Evolutionary conservation across 805 yeast species (phyloP).

Genomic region (Cyberlindnera euphorbiiphila): DNA sequence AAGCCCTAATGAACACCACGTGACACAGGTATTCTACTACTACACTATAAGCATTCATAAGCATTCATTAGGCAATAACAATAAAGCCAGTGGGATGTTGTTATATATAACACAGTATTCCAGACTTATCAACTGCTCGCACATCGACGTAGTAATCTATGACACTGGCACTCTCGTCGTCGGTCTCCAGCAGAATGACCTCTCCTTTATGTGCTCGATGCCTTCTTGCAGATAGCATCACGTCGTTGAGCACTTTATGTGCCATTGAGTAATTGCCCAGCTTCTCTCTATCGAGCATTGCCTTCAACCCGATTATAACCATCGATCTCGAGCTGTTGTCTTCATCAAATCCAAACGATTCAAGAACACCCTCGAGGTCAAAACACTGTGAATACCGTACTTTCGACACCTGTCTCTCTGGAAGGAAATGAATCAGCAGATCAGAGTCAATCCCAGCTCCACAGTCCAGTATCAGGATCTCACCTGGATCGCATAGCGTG

Average conservation of each 20-base stretch:
- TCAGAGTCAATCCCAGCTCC: slow-evolving; percentile 1
- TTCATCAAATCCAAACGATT: slow-evolving; percentile 2
- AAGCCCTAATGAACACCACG: background rate
- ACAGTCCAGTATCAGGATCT: slow-evolving; percentile 8
- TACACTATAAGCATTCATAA: too few relatives aligned
- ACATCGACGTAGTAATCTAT: slow-evolving; percentile 15
- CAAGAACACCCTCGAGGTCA: slow-evolving; percentile 7
- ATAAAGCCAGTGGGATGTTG: too few relatives aligned
- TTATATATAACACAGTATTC: background rate
- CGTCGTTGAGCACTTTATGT: slow-evolving; percentile 7
- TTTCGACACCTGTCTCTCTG: background rate
- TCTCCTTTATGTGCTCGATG: background rate
- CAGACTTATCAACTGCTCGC: background rate
- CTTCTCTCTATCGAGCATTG: slow-evolving; percentile 5
- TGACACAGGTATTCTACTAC: too few relatives aligned
- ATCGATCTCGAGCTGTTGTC: background rate
- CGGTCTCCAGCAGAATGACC: slow-evolving; percentile 7
- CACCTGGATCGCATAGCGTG: background rate
- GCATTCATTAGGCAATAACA: background rate
- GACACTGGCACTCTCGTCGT: background rate
- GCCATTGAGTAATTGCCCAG: background rate
- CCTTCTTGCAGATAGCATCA: slow-evolving; percentile 5
- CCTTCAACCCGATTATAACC: slow-evolving; percentile 8
- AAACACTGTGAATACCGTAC: slow-evolving; percentile 13
- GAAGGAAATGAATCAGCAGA: background rate